A percentile compares a stretch with the other conserved stretches of the same genome.
phyloP scores from a whole-genome alignment of 129 eudicot species.

The Deinandra increscens region DNA sequence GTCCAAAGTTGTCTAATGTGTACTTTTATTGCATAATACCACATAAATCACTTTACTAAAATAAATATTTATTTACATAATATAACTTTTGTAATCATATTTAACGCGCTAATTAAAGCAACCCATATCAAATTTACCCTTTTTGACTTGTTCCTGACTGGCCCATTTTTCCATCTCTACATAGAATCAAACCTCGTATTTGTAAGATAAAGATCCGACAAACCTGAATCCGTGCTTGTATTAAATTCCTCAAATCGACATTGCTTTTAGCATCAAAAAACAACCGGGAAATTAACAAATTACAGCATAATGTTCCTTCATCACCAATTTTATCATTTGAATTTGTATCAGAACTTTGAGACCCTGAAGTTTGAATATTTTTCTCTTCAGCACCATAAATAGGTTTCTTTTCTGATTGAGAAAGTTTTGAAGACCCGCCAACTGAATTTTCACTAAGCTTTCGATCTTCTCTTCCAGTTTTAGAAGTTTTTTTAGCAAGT shows the following conservation, averaged over 20 bases:
- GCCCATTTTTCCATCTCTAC: not conserved
- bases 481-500: slow-evolving; percentile 69
- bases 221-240: slow-evolving; percentile 84
- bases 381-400: slow-evolving; percentile 40
- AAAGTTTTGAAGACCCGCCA: slow-evolving; percentile 29
- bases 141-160: not conserved
- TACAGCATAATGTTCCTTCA: slow-evolving; percentile 86
- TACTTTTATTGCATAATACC: too few relatives aligned
- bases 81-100: not conserved
- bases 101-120: too few relatives aligned
- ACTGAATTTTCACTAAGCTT: slow-evolving; percentile 35
- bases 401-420: slow-evolving; percentile 39
- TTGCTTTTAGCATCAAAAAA: slow-evolving; percentile 88
- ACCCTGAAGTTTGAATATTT: slow-evolving; percentile 33
- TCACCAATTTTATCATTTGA: slow-evolving; percentile 50
- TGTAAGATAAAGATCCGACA: slow-evolving; percentile 13
- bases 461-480: slow-evolving; percentile 57
- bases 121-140: not conserved
- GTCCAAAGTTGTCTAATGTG: not conserved
- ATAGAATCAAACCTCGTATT: not conserved
- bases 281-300: slow-evolving; percentile 63
- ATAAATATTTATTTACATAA: not conserved
- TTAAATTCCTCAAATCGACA: slow-evolving; percentile 44
- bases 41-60: too few relatives aligned
- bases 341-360: slow-evolving; percentile 51